Conservation (phyloP, 192 early-diverging fungal genomes). For the Chytriomyces hyalinus region DNA sequence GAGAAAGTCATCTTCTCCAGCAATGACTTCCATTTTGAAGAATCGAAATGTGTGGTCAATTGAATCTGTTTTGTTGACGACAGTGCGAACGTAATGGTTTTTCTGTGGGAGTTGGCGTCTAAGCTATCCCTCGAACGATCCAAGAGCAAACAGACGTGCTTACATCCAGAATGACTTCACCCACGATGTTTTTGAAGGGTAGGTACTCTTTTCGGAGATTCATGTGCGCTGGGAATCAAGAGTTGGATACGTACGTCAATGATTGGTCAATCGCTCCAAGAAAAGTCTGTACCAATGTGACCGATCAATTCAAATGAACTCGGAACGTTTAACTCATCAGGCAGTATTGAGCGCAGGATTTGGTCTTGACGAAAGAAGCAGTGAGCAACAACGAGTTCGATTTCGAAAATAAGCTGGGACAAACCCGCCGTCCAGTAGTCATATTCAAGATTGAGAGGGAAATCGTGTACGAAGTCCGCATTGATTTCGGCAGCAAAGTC, state of each 20-base stretch:
- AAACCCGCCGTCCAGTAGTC: slow-evolving; percentile 86
- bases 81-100: slow-evolving; percentile 81
- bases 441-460: slow-evolving; percentile 73
- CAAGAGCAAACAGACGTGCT: slow-evolving; percentile 22
- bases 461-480: slow-evolving; percentile 54
- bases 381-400: background rate
- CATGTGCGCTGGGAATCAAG: slow-evolving; percentile 75
- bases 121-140: background rate
- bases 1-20: slow-evolving; percentile 84
- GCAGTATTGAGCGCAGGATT: slow-evolving; percentile 86
- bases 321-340: slow-evolving; percentile 80
- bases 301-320: slow-evolving; percentile 67
- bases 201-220: slow-evolving; percentile 90
- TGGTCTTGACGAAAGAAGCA: slow-evolving; percentile 65
- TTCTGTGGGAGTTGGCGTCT: slow-evolving; percentile 61
- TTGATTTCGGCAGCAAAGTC: slow-evolving; percentile 56
- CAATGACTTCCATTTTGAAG: slow-evolving; percentile 96
- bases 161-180: slow-evolving; percentile 93
- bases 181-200: slow-evolving; percentile 91
- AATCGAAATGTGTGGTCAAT: slow-evolving; percentile 96
- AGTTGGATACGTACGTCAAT: no score
- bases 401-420: background rate
- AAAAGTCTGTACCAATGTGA: slow-evolving; percentile 77
- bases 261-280: background rate
- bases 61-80: slow-evolving; percentile 95